Base-by-base conservation (phyloP, 2,329 filamentous ascomycete species). In the Delphinella strobiligena region DNA sequence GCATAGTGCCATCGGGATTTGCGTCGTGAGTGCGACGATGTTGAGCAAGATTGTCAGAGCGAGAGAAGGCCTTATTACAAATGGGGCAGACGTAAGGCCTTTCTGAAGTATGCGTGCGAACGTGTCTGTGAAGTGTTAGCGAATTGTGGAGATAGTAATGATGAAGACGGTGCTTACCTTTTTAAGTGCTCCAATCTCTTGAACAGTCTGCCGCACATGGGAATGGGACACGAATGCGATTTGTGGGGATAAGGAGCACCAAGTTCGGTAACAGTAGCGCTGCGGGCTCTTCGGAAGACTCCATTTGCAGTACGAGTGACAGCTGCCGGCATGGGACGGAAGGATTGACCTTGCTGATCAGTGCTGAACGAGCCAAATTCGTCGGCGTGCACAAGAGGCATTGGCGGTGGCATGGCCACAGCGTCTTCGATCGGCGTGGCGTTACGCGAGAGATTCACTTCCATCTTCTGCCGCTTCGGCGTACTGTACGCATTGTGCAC, bases 131-230 rank as follows among this genome's bases (percentile, higher is more conserved):
- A 62, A 63, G 10, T 10, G 36, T 38, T 29, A 40, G 17, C 22
- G 41, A 4, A 15, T 9, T 10, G 16, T 16, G 12, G 11, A 67
- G 67, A n/a, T 61, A 69, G 54, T 50, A 51, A 58, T 61, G 58
- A 58, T 53, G 58, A 55, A 54, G 58, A 52, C 53, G 54, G 50
- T 56, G 71, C 82, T 78, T 85, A 93, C 86, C 89, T 80, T 75
- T 98, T 98, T 58, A 98, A 78, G 68, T 98, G 91, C 69, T 98
- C 91, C 69, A 98, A 77, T 64, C 91, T 81, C 79, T 98, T 98
- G 75, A 98, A 98, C 46, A 95, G 75, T 55, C 91, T 82, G 40
- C 91, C 91, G 61, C 91, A 98, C 40, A 89, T 93, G 19, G 91
- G 91, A 55, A 98, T 98, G n/a, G 91, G 91, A 68, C 91, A 98